Evolutionary conservation across 257 asterid genomes (phyloP).

Genomic region (Salvia miltiorrhiza): DNA sequence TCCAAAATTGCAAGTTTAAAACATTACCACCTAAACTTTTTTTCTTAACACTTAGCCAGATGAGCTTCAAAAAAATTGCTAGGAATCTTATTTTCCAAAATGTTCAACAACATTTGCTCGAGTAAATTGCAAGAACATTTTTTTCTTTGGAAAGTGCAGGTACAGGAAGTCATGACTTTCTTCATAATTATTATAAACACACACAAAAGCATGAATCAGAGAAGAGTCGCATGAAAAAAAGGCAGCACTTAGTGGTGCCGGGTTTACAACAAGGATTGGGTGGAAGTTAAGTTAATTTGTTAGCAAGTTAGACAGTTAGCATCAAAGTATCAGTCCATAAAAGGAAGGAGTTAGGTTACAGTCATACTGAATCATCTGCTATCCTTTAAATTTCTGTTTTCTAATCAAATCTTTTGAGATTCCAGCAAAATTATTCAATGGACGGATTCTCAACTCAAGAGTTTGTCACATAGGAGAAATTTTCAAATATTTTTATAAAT

Average conservation of each 20-base stretch:
- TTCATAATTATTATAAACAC: background rate
- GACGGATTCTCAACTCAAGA: background rate
- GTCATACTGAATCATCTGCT: background rate
- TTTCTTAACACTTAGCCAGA: background rate
- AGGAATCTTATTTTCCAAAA: background rate
- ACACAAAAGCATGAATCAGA: background rate
- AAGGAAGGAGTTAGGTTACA: background rate
- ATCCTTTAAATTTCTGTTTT: background rate
- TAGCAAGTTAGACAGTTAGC: background rate
- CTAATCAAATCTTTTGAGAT: background rate
- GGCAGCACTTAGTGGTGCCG: background rate
- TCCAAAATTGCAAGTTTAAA: background rate
- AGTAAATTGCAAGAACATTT: background rate
- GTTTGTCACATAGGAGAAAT: background rate
- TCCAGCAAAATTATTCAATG: background rate
- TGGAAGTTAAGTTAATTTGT: background rate
- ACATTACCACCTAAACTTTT: background rate
- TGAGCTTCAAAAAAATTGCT: background rate
- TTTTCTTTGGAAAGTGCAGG: background rate
- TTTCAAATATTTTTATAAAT: background rate
- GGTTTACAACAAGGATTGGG: background rate
- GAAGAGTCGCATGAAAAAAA: background rate
- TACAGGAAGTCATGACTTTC: background rate
- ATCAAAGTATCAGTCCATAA: background rate
- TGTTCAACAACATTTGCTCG: background rate